Base-by-base conservation (phyloP, 306 rosid genomes). In the Aeschynomene evenia region DNA sequence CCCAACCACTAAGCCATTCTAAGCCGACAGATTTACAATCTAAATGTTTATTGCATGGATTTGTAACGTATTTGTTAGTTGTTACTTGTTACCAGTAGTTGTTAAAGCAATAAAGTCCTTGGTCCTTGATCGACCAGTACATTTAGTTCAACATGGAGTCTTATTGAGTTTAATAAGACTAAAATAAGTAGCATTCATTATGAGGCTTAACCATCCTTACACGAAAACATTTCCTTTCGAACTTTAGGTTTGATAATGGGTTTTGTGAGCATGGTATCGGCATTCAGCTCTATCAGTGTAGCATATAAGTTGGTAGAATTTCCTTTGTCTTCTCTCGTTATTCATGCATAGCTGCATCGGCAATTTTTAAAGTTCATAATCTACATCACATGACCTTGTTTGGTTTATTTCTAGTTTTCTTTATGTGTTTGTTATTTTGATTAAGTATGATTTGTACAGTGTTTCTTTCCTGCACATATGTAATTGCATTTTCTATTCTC, bases 381-480 rank as follows among this genome's bases (percentile, higher is more conserved):
- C 28, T 39, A 19, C 39, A 15, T 39, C 16, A 1, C 22, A 21
- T 60, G 65, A 23, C 19, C 42, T 69, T 69, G 45, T 59, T 68
- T 68, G 37, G 22, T 66, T 71, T 51, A 26, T 26, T 55, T 15
- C 34, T 10, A 55, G 50, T 20, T 66, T 57, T 43, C 19, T 2
- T 19, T 3, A 10, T 31, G n/a, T 72, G 43, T 45, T 43, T 18
- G 1, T 45, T 49, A 7, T 62, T 4, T 14, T 49, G 69, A 49
- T 64, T 29, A 14, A 29, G 19, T 34, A 15, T 11, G 13, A 45
- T 45, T 39, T 70, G 46, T 23, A 34, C 45, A 0, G 18, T 55
- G 22, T 54, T 77, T 63, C 42, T 67, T 22, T 63, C 37, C 23
- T 37, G 5, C 5, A 34, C 9, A 37, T 65, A 18, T 72, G 31